phyloP scores from a whole-genome alignment of 495 filamentous ascomycete genomes.

The Corynascus novoguineensis region DNA sequence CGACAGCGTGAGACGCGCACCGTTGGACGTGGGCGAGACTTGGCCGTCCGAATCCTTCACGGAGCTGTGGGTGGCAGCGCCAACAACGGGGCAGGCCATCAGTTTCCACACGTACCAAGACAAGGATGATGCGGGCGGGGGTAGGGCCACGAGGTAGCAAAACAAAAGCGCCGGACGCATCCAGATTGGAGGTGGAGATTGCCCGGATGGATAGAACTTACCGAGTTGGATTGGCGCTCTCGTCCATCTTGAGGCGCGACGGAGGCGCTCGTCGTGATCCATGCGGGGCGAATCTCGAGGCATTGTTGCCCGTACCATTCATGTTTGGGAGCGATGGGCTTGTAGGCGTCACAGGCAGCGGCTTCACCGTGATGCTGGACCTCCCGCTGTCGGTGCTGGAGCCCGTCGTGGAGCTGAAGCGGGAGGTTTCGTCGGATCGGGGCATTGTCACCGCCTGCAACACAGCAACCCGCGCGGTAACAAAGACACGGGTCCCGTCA shows the following conservation, averaged over 20 bases:
- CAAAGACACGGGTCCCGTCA: slow-evolving; percentile 19
- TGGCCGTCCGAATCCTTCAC: slow-evolving; percentile 45
- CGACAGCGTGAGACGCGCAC: slow-evolving; percentile 42
- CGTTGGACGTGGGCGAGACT: slow-evolving; percentile 45
- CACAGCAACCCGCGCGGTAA: slow-evolving; percentile 20
- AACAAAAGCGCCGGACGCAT: slow-evolving; percentile 3
- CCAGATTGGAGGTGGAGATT: not conserved
- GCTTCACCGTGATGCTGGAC: slow-evolving; percentile 55
- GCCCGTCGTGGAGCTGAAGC: slow-evolving; percentile 60
- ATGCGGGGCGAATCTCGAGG: slow-evolving; percentile 30
- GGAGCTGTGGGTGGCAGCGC: slow-evolving; percentile 24
- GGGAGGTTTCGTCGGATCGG: slow-evolving; percentile 49
- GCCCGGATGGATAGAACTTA: slow-evolving; percentile 23
- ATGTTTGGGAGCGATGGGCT: slow-evolving; percentile 43
- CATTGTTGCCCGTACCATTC: slow-evolving; percentile 36
- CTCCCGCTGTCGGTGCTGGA: slow-evolving; percentile 55
- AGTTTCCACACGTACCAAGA: slow-evolving; percentile 14
- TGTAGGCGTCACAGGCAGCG: slow-evolving; percentile 42
- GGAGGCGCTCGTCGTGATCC: slow-evolving; percentile 44
- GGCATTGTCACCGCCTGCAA: slow-evolving; percentile 48
- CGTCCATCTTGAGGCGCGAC: slow-evolving; percentile 53
- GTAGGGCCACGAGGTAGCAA: no score
- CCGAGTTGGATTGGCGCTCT: slow-evolving; percentile 41
- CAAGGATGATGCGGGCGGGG: not conserved
- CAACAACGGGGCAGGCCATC: slow-evolving; percentile 23